phyloP scores from a whole-genome alignment of 495 filamentous ascomycete species.

The Usnea hakonensis region DNA sequence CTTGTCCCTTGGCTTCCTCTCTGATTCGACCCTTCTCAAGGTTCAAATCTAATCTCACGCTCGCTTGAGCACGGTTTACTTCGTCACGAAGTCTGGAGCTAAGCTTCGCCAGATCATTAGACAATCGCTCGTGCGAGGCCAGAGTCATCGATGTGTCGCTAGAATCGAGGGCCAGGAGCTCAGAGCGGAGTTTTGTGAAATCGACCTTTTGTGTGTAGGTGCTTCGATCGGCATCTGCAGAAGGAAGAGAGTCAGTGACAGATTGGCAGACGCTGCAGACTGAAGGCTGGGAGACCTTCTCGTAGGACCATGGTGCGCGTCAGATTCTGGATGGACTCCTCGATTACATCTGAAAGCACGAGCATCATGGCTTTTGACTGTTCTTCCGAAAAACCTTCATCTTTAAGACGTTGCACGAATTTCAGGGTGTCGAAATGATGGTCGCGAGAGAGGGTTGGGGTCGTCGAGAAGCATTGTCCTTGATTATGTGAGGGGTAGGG shows the following conservation, averaged over 20 bases:
- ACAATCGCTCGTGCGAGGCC: conserved; percentile 82
- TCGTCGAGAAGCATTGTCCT: conserved; percentile 55
- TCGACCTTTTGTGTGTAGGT: conserved; percentile 99
- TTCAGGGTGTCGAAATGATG: conserved; percentile 99
- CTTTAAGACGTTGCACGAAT: conserved; percentile 83
- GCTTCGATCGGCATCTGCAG: conserved; percentile 50
- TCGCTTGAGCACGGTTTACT: conserved; percentile 85
- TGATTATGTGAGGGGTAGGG: not conserved
- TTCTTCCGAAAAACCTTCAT: conserved; percentile 91
- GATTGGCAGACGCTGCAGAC: not conserved
- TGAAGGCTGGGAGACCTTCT: conserved; percentile 48
- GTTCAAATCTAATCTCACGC: conserved; percentile 85
- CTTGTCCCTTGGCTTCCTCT: conserved; percentile 93
- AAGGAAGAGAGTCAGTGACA: not conserved
- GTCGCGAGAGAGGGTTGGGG: conserved; percentile 53
- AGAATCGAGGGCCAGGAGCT: conserved; percentile 83
- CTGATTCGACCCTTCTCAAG: conserved; percentile 94
- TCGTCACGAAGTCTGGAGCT: conserved; percentile 85
- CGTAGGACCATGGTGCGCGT: conserved; percentile 98
- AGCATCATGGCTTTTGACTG: conserved; percentile 96
- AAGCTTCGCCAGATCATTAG: conserved; percentile 89
- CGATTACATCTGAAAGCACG: conserved; percentile 91
- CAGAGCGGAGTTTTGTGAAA: conserved; percentile 95
- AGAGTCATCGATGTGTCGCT: conserved; percentile 83
- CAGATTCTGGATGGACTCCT: conserved; percentile 96